phyloP scores from a whole-genome alignment of 352 stramenopile genomes.

The Thalassiosira livingstoniorum region DNA sequence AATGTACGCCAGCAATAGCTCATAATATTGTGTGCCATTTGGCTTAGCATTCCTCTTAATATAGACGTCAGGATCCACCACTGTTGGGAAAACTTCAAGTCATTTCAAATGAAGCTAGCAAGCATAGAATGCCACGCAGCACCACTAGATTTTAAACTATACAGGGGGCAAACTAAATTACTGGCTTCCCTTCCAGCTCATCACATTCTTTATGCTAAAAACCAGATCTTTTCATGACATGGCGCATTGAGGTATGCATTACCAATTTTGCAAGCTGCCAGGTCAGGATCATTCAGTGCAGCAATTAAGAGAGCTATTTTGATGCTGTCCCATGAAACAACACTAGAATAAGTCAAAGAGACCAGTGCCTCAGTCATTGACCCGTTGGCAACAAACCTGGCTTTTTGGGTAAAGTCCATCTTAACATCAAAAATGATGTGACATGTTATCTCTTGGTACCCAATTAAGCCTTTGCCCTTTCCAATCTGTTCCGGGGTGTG shows the following conservation, averaged over 20 bases:
- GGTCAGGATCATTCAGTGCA: constrained; percentile 57
- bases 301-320: constrained; percentile 52
- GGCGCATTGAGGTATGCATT: constrained; percentile 66
- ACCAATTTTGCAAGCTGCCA: constrained; percentile 44
- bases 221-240: constrained; percentile 51
- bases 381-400: constrained; percentile 48
- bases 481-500: background rate
- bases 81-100: no score
- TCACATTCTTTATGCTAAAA: constrained; percentile 45
- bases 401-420: constrained; percentile 46
- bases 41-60: no score
- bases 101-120: no score
- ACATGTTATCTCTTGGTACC: constrained; percentile 9
- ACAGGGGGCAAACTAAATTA: constrained; percentile 34
- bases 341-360: constrained; percentile 33
- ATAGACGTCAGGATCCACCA: no score
- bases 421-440: constrained; percentile 63
- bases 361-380: constrained; percentile 34
- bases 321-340: constrained; percentile 51
- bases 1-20: no score
- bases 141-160: no score
- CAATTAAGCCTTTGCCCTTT: background rate
- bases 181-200: constrained; percentile 8
- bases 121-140: no score
- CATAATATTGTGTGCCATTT: no score